Evolutionary conservation across 2,329 filamentous ascomycete genomes (phyloP).

Genomic region (Raffaelea arxii): DNA sequence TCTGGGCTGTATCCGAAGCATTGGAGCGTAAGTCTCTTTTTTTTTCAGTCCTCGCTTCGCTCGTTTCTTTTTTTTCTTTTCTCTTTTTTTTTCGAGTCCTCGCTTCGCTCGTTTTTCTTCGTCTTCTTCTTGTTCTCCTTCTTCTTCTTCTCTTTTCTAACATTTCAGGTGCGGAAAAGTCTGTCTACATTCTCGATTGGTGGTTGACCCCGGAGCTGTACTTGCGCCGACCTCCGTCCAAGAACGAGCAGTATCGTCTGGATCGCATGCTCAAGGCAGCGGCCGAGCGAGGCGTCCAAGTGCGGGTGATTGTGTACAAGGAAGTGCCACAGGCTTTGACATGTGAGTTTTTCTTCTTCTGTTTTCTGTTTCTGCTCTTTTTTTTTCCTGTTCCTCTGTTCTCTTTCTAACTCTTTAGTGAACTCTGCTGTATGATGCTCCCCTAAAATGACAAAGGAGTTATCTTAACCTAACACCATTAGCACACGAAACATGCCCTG

Average conservation of each 20-base stretch:
- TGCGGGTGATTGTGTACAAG: constrained; percentile 87
- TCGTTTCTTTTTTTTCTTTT: background rate
- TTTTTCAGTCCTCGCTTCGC: background rate
- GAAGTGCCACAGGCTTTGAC: constrained; percentile 77
- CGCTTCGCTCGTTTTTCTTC: background rate
- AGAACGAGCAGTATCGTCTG: constrained; percentile 25
- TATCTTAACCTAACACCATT: background rate
- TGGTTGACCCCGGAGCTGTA: constrained; percentile 88
- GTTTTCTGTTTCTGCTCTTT: background rate
- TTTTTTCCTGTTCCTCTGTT: background rate
- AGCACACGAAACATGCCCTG: constrained; percentile 71
- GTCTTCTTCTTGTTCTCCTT: background rate
- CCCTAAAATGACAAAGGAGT: no score
- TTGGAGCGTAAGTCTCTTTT: constrained; percentile 45
- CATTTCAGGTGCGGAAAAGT: constrained; percentile 55
- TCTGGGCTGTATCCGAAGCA: constrained; percentile 74
- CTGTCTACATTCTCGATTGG: constrained; percentile 82
- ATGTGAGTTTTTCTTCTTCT: constrained; percentile 40
- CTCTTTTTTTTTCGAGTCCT: background rate
- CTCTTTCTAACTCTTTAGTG: constrained; percentile 33
- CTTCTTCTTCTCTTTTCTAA: no score
- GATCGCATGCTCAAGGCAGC: constrained; percentile 76
- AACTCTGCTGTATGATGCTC: constrained; percentile 6
- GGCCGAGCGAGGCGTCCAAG: constrained; percentile 71
- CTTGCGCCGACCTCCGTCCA: background rate